Conservation (phyloP, 2,329 filamentous ascomycete species). For the Phaeosphaeria sp. region DNA sequence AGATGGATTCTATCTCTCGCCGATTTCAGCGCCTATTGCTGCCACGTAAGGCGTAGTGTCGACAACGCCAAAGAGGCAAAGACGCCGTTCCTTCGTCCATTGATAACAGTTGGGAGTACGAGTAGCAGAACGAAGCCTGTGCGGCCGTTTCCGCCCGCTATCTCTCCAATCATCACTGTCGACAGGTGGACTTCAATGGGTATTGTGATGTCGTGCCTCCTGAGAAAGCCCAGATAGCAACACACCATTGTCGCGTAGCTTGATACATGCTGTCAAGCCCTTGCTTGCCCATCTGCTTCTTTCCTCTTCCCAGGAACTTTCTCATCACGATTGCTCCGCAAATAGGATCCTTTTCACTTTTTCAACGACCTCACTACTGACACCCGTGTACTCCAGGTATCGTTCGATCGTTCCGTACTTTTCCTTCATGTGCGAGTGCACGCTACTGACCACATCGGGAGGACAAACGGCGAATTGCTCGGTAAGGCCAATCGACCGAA, state of each 20-base stretch:
- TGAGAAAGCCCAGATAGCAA: not conserved
- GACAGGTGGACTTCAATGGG: too few species aligned
- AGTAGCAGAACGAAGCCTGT: too few species aligned
- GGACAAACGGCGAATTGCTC: conserved; percentile 72
- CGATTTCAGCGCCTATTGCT: not conserved
- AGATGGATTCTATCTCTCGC: not conserved
- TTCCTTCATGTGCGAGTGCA: conserved; percentile 64
- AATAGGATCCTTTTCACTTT: conserved; percentile 42
- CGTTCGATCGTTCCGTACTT: conserved; percentile 69
- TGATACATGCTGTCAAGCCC: not conserved
- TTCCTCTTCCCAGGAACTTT: not conserved
- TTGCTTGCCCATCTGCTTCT: not conserved
- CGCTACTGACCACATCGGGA: conserved; percentile 65
- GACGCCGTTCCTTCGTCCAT: not conserved
- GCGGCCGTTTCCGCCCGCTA: too few species aligned
- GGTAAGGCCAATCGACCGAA: conserved; percentile 72
- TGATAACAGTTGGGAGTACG: not conserved
- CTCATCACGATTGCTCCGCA: conserved; percentile 20
- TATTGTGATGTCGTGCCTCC: too few species aligned
- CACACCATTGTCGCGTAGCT: not conserved
- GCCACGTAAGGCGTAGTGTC: not conserved
- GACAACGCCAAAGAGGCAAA: not conserved
- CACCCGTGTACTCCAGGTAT: conserved; percentile 71
- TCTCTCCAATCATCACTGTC: too few species aligned
- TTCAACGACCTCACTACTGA: conserved; percentile 45